Percentiles rank a stretch among this genome's conserved stretches.
Evolutionary conservation across 164 flowering plant genomes (phyloP).

Genomic region (Sextonia rubra): DNA sequence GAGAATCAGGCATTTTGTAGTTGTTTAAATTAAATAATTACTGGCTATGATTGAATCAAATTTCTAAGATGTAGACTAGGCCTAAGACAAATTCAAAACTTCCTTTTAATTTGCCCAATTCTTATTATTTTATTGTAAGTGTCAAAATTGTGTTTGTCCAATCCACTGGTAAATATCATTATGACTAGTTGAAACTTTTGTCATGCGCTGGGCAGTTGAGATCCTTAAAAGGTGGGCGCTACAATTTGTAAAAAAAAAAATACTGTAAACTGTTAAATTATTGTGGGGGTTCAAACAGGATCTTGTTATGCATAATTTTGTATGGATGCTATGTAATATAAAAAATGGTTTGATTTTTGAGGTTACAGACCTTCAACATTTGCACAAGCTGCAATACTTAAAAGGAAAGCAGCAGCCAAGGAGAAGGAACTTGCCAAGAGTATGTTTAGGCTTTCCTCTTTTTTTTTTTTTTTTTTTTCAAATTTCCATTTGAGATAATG

Average conservation of each 20-base stretch:
- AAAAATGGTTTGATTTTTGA: constrained; percentile 8
- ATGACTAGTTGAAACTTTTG: no score
- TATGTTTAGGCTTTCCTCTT: constrained; percentile 28
- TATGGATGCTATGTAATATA: neutral
- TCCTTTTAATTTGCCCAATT: neutral
- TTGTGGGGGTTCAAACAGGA: neutral
- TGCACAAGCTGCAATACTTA: constrained; percentile 93
- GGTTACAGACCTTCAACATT: constrained; percentile 85
- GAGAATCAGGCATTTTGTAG: neutral
- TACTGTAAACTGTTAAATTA: no score
- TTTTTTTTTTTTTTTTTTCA: no score
- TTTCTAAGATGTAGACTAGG: neutral
- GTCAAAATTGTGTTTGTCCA: no score
- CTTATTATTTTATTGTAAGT: neutral
- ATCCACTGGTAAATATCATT: no score
- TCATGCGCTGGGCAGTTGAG: no score
- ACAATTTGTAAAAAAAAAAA: no score
- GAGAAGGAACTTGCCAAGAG: constrained; percentile 82
- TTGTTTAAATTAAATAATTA: neutral
- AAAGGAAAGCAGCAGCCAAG: constrained; percentile 83
- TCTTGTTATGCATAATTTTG: neutral
- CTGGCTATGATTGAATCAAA: neutral
- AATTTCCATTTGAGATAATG: neutral
- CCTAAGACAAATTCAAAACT: neutral
- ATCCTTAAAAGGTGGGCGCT: neutral